phyloP scores from a whole-genome alignment of 768 basidiomycete genomes.

The Ephemerocybe angulata region DNA sequence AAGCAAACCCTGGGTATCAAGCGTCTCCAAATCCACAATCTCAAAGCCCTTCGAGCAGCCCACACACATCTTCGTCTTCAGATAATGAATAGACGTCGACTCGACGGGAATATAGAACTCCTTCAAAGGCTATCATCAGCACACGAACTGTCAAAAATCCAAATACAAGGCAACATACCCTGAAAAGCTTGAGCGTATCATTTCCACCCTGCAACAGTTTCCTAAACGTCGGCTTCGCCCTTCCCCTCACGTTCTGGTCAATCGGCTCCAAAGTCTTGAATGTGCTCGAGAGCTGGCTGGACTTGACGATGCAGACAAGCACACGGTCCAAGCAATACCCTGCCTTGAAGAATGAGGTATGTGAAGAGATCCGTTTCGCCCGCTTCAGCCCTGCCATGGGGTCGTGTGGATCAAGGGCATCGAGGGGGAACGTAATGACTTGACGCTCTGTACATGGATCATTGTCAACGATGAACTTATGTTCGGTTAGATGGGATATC shows the following conservation, averaged over 20 bases:
- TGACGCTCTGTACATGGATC: conserved; percentile 67
- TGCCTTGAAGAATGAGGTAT: conserved; percentile 97
- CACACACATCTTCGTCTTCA: conserved; percentile 96
- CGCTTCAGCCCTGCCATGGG: conserved; percentile 89
- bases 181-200: conserved; percentile 89
- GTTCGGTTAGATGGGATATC: conserved; percentile 15
- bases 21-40: conserved; percentile 93
- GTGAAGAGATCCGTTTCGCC: conserved; percentile 91
- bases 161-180: conserved; percentile 44
- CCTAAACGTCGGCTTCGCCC: conserved; percentile 88
- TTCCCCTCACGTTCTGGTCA: conserved; percentile 76
- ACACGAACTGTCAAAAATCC: neutral
- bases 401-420: conserved; percentile 86
- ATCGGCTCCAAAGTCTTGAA: conserved; percentile 98
- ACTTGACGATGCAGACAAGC: conserved; percentile 96
- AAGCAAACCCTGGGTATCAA: conserved; percentile 94
- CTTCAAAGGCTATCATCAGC: conserved; percentile 35
- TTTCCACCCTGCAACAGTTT: conserved; percentile 93
- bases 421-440: conserved; percentile 94
- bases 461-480: neutral
- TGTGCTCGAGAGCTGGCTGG: conserved; percentile 89
- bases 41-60: conserved; percentile 98
- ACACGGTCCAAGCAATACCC: conserved; percentile 88
- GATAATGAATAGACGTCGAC: conserved; percentile 92
- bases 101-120: conserved; percentile 99